Conservation (phyloP, 2,329 filamentous ascomycete species). For the Alternaria burnsii region DNA sequence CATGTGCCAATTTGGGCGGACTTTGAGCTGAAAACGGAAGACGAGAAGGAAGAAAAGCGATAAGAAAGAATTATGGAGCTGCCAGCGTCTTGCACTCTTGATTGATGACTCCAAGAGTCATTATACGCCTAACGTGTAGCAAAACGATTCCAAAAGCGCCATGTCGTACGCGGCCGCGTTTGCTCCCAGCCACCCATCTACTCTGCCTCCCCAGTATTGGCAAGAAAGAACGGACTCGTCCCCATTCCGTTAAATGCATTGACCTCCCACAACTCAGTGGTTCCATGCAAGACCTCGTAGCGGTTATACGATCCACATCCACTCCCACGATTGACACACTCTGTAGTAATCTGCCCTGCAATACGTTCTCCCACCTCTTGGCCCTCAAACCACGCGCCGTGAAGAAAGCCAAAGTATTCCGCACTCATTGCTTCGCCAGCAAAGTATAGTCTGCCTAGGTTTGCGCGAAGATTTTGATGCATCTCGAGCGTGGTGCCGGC, state of each 20-base stretch:
- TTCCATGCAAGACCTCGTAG: conserved; percentile 45
- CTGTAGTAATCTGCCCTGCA: conserved; percentile 36
- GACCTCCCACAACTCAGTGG: conserved; percentile 38
- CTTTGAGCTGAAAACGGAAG: conserved; percentile 14
- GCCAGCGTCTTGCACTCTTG: too few relatives aligned
- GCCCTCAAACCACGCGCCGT: conserved; percentile 54
- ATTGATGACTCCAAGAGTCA: not conserved
- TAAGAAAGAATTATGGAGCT: not conserved
- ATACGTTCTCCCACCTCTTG: conserved; percentile 44
- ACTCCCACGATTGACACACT: conserved; percentile 34
- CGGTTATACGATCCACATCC: conserved; percentile 38
- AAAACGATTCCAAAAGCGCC: not conserved
- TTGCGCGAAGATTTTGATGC: conserved; percentile 74
- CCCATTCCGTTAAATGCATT: conserved; percentile 44
- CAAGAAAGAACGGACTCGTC: conserved; percentile 37
- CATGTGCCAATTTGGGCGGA: conserved; percentile 62
- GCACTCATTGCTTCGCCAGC: conserved; percentile 71
- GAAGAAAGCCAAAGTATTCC: conserved; percentile 72
- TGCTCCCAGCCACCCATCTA: not conserved
- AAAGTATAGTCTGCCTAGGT: conserved; percentile 68
- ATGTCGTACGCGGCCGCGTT: not conserved
- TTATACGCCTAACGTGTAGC: not conserved
- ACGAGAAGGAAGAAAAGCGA: too few relatives aligned
- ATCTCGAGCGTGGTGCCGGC: conserved; percentile 68
- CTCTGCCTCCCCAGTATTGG: conserved; percentile 1